These are phyloP conservation scores for Debaryomyces sp. DNA, from an alignment of 1,139 yeast species.

Conservation along the genomic window DNA sequence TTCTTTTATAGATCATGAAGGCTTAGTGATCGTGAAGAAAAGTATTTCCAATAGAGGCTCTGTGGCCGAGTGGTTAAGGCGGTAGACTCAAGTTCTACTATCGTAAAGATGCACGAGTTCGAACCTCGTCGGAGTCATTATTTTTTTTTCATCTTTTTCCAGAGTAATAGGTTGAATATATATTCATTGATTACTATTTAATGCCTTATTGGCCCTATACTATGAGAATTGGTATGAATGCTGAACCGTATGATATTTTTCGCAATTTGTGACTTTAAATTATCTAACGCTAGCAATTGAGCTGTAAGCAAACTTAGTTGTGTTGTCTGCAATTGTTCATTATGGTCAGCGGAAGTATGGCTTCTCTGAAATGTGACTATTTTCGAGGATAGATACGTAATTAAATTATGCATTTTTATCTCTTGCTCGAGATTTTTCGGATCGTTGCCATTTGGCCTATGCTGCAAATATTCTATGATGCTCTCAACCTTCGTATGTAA, in stretches of 20 bases:
- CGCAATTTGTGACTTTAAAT: slow-evolving; percentile 23
- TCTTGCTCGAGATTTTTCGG: slow-evolving; percentile 11
- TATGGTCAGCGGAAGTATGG: slow-evolving; percentile 6
- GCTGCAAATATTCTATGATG: slow-evolving; percentile 23
- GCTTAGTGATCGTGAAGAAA: neutral
- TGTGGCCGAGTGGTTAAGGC: slow-evolving; percentile 39
- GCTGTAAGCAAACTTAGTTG: slow-evolving; percentile 35
- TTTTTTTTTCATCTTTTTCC: too few relatives aligned
- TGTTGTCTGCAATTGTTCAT: slow-evolving; percentile 23
- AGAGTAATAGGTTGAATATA: too few relatives aligned
- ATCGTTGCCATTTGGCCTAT: slow-evolving; percentile 8
- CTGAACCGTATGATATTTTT: slow-evolving; percentile 15
- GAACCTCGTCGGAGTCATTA: slow-evolving; percentile 26
- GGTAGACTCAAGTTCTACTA: slow-evolving; percentile 38
- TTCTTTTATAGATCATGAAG: too few relatives aligned
- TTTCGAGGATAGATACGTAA: slow-evolving; percentile 30
- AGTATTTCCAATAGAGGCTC: slow-evolving; percentile 19
- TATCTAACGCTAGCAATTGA: slow-evolving; percentile 28
- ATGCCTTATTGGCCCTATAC: neutral
- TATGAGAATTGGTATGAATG: slow-evolving; percentile 4
- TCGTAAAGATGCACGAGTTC: slow-evolving; percentile 31
- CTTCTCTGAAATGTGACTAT: slow-evolving; percentile 17
- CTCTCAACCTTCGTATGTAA: slow-evolving; percentile 22
- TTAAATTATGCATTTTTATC: slow-evolving; percentile 22
- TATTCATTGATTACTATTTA: neutral